Percentiles rank a stretch among this genome's conserved stretches.
These are phyloP conservation scores for Colletotrichum chlorophyti DNA, from an alignment of 2,329 filamentous ascomycete species.

Conservation along the genomic window DNA sequence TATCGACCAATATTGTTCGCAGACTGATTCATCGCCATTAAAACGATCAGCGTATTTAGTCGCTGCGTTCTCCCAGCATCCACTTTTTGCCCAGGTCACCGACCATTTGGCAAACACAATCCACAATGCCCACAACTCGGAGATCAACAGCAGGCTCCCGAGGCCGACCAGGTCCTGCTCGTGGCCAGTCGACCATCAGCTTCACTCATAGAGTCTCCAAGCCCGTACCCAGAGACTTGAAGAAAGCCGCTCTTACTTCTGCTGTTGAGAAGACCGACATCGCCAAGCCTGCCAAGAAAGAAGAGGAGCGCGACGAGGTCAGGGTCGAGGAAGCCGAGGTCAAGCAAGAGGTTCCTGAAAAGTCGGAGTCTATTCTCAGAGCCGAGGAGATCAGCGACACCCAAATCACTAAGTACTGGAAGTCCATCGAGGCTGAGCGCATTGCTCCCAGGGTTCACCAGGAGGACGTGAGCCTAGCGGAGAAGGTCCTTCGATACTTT, in stretches of 20 bases:
- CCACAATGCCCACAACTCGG: slow-evolving; percentile 56
- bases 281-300: slow-evolving; percentile 32
- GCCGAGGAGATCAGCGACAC: slow-evolving; percentile 71
- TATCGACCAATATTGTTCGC: no score
- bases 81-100: slow-evolving; percentile 13
- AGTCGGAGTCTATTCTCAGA: slow-evolving; percentile 57
- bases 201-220: slow-evolving; percentile 66
- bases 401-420: slow-evolving; percentile 82
- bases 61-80: not conserved
- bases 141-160: slow-evolving; percentile 51
- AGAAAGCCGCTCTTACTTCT: slow-evolving; percentile 46
- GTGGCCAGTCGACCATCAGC: slow-evolving; percentile 62
- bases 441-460: slow-evolving; percentile 80
- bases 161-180: slow-evolving; percentile 43
- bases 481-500: slow-evolving; percentile 91
- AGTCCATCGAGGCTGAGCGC: slow-evolving; percentile 71
- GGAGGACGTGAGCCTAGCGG: slow-evolving; percentile 70
- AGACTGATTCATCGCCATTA: no score
- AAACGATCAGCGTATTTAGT: no score
- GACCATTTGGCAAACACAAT: slow-evolving; percentile 17
- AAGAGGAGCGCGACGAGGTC: slow-evolving; percentile 32
- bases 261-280: slow-evolving; percentile 31
- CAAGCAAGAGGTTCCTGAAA: slow-evolving; percentile 43
- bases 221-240: slow-evolving; percentile 52
- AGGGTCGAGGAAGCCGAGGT: slow-evolving; percentile 32